Evolutionary conservation across 495 filamentous ascomycete species (phyloP).

Genomic region (Penicillium cataractarum): DNA sequence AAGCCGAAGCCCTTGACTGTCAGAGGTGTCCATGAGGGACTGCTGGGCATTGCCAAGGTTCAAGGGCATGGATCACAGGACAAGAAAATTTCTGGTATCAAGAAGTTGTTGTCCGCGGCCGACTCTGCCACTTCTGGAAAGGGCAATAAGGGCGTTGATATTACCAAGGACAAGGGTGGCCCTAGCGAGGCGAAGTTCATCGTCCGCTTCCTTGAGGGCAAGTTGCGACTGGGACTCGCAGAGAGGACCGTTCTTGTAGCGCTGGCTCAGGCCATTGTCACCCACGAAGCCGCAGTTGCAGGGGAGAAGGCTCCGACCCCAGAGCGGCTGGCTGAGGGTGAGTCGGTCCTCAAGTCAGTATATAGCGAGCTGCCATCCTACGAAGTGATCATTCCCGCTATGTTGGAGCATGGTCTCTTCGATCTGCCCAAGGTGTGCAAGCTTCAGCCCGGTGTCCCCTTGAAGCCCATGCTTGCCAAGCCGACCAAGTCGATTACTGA

Average conservation of each 20-base stretch:
- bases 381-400: slow-evolving; percentile 89
- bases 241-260: slow-evolving; percentile 90
- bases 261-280: slow-evolving; percentile 83
- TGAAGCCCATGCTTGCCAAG: slow-evolving; percentile 99
- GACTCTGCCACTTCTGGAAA: slow-evolving; percentile 73
- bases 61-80: slow-evolving; percentile 86
- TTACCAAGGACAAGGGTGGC: slow-evolving; percentile 90
- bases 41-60: slow-evolving; percentile 85
- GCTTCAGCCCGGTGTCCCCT: slow-evolving; percentile 87
- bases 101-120: slow-evolving; percentile 87
- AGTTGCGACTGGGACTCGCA: slow-evolving; percentile 85
- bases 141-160: slow-evolving; percentile 71
- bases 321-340: slow-evolving; percentile 77
- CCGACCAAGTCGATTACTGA: slow-evolving; percentile 99
- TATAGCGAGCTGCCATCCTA: slow-evolving; percentile 96
- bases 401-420: slow-evolving; percentile 84
- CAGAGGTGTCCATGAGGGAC: slow-evolving; percentile 79
- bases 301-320: slow-evolving; percentile 69
- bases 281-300: slow-evolving; percentile 73
- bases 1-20: slow-evolving; percentile 92
- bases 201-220: slow-evolving; percentile 90
- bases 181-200: slow-evolving; percentile 94
- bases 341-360: slow-evolving; percentile 82
- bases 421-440: slow-evolving; percentile 84
- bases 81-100: slow-evolving; percentile 91